Evolutionary conservation across 768 basidiomycete genomes (phyloP).

Genomic region (Boletellus ananas): DNA sequence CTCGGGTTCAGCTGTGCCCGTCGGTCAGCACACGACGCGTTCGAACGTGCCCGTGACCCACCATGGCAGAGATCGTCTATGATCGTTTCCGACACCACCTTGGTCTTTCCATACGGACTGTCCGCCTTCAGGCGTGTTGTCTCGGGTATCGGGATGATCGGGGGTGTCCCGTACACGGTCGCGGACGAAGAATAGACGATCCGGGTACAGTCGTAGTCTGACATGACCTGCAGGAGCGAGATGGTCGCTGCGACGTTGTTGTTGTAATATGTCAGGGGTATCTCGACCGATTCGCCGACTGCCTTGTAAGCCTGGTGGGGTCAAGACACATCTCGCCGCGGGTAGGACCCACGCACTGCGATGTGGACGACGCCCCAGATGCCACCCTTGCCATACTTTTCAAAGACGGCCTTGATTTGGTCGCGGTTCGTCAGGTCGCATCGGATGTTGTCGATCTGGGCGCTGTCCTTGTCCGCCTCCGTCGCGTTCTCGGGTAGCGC

Average conservation of each 20-base stretch:
- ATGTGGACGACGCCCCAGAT: slow-evolving; percentile 98
- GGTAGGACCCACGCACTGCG: slow-evolving; percentile 55
- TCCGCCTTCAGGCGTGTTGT: slow-evolving; percentile 81
- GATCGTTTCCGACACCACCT: slow-evolving; percentile 89
- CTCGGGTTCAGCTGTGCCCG: slow-evolving; percentile 53
- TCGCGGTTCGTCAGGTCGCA: slow-evolving; percentile 75
- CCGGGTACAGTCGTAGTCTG: slow-evolving; percentile 75
- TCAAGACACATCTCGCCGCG: neutral
- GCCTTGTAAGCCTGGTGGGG: slow-evolving; percentile 84
- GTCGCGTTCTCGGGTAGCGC: slow-evolving; percentile 66
- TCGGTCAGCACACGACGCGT: slow-evolving; percentile 2
- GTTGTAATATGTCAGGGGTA: slow-evolving; percentile 88
- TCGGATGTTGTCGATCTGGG: slow-evolving; percentile 62
- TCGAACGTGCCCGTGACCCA: slow-evolving; percentile 32
- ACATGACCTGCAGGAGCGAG: slow-evolving; percentile 82
- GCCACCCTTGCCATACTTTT: slow-evolving; percentile 79
- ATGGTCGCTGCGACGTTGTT: slow-evolving; percentile 93
- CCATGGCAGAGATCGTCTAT: slow-evolving; percentile 84
- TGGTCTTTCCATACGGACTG: slow-evolving; percentile 95
- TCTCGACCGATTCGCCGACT: slow-evolving; percentile 93
- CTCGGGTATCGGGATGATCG: slow-evolving; percentile 91
- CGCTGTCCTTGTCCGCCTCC: slow-evolving; percentile 64
- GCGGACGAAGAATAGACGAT: slow-evolving; percentile 98
- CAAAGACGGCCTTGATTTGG: slow-evolving; percentile 75
- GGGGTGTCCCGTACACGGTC: slow-evolving; percentile 95